These are phyloP conservation scores for Alloteropsis semialata DNA, from an alignment of 176 grass and related monocot genomes.

Conservation along the genomic window DNA sequence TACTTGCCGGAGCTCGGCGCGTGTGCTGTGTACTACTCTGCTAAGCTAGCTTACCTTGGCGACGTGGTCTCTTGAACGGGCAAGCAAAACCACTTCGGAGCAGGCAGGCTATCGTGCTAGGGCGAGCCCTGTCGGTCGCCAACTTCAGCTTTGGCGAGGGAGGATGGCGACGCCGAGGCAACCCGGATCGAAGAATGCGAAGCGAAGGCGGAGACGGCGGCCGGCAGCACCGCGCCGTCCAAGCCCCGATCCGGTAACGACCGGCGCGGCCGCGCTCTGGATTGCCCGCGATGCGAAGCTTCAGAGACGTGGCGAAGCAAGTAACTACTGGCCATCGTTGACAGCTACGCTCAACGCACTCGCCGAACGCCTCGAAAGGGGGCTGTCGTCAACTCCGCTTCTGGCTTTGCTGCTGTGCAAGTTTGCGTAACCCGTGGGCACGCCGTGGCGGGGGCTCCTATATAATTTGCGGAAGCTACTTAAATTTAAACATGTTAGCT, in stretches of 20 bases:
- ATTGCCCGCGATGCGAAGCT: background rate
- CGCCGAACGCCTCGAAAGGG: background rate
- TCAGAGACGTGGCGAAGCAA: background rate
- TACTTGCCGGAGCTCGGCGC: background rate
- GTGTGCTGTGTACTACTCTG: background rate
- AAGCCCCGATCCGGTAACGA: background rate
- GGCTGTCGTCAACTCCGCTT: background rate
- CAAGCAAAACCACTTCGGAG: background rate
- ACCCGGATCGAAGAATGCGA: too few relatives aligned
- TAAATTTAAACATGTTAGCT: too few relatives aligned
- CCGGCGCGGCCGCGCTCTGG: background rate
- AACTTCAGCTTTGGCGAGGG: background rate
- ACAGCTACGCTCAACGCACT: background rate
- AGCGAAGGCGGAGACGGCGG: too few relatives aligned
- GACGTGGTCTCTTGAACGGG: background rate
- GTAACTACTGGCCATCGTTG: background rate
- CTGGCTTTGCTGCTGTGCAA: background rate
- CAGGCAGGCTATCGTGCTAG: background rate
- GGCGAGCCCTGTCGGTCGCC: background rate
- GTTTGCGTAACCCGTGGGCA: too few relatives aligned
- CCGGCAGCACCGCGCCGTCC: background rate
- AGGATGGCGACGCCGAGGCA: too few relatives aligned
- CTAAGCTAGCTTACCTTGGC: background rate
- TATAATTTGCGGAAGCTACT: too few relatives aligned
- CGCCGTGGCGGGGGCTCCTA: too few relatives aligned